These are phyloP conservation scores for Coemansia sp. DNA, from an alignment of 192 early-diverging fungal genomes.

Conservation along the genomic window DNA sequence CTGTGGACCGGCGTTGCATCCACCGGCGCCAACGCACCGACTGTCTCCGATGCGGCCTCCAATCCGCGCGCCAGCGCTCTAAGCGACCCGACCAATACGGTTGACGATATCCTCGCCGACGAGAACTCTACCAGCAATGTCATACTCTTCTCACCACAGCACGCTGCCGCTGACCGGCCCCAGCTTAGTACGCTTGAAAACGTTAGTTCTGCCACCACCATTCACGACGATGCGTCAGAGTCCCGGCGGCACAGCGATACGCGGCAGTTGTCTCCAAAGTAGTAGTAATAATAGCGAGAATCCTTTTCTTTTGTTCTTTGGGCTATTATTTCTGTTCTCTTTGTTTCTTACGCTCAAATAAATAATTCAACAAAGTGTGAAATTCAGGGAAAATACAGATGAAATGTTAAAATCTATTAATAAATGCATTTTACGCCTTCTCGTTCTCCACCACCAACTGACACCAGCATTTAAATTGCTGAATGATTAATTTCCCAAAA, in stretches of 20 bases:
- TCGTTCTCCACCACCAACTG: too few relatives aligned
- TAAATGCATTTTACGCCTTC: too few relatives aligned
- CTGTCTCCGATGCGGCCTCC: neutral
- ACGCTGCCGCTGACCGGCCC: neutral
- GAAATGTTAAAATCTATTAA: too few relatives aligned
- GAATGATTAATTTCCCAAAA: too few relatives aligned
- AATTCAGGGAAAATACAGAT: too few relatives aligned
- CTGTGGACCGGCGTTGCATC: neutral
- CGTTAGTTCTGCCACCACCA: conserved; percentile 42
- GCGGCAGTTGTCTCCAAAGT: conserved; percentile 19
- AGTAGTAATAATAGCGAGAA: neutral
- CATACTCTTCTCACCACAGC: conserved; percentile 40
- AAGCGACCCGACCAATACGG: conserved; percentile 12
- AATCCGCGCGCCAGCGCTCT: conserved; percentile 12
- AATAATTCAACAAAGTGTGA: too few relatives aligned
- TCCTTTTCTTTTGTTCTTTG: neutral
- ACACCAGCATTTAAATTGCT: too few relatives aligned
- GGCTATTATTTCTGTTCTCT: neutral
- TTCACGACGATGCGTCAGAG: conserved; percentile 25
- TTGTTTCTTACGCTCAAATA: too few relatives aligned
- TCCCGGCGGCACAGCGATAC: conserved; percentile 19
- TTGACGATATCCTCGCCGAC: conserved; percentile 17
- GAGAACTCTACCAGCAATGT: conserved; percentile 11
- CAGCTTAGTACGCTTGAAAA: conserved; percentile 27
- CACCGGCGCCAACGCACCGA: neutral